Evolutionary conservation across 75 land plant genomes (phyloP).

Genomic region (Sequoia sempervirens): DNA sequence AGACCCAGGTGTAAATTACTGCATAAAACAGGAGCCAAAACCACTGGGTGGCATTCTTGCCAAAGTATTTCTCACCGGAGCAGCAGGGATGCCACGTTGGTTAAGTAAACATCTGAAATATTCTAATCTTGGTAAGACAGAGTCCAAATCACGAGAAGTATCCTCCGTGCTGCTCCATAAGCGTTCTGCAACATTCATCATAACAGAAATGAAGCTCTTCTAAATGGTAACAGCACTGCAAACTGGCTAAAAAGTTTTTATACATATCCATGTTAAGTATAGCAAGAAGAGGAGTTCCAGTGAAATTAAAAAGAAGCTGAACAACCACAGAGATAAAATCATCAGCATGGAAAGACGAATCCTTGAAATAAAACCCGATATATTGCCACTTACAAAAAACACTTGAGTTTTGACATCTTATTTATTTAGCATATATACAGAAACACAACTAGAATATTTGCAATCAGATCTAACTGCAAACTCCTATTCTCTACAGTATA

Average conservation of each 20-base stretch:
- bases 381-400: neutral
- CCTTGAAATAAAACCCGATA: neutral
- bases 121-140: conserved; percentile 50
- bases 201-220: conserved; percentile 1
- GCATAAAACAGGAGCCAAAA: conserved; percentile 79
- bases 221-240: neutral
- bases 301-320: neutral
- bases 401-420: neutral
- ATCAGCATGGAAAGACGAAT: neutral
- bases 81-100: conserved; percentile 75
- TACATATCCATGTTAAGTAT: neutral
- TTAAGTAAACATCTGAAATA: conserved; percentile 79
- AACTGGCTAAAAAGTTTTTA: neutral
- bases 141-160: conserved; percentile 24
- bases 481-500: neutral
- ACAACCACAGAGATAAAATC: neutral
- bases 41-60: conserved; percentile 57
- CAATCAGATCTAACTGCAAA: neutral
- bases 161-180: conserved; percentile 66
- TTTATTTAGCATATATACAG: neutral
- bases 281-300: neutral
- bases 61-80: conserved; percentile 56
- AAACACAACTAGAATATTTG: neutral
- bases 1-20: conserved; percentile 14
- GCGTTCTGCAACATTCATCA: conserved; percentile 47